phyloP scores from a whole-genome alignment of 169 alveolate genomes.

The Babesia bovis region DNA sequence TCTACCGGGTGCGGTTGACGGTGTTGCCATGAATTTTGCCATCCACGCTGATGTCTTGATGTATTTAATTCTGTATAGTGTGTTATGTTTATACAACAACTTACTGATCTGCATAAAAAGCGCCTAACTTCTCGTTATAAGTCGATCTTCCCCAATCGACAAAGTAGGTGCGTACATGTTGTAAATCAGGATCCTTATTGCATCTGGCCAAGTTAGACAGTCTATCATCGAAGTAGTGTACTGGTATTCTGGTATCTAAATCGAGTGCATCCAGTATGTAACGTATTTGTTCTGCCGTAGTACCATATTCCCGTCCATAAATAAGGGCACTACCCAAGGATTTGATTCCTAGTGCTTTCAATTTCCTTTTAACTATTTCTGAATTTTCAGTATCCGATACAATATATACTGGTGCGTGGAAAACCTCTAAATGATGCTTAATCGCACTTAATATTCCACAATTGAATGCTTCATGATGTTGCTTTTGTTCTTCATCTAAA shows the following conservation, averaged over 20 bases:
- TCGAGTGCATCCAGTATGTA: constrained; percentile 6
- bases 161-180: constrained; percentile 63
- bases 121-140: constrained; percentile 63
- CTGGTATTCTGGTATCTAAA: constrained; percentile 39
- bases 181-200: constrained; percentile 8
- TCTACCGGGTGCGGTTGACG: constrained; percentile 45
- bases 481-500: constrained; percentile 15
- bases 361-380: not conserved
- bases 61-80: constrained; percentile 55
- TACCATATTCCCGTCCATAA: constrained; percentile 23
- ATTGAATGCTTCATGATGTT: constrained; percentile 50
- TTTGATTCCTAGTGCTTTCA: constrained; percentile 26
- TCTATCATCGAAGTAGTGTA: constrained; percentile 57
- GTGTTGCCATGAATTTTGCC: constrained; percentile 36
- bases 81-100: not conserved
- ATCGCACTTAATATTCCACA: constrained; percentile 35
- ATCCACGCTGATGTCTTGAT: constrained; percentile 43
- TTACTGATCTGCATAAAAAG: constrained; percentile 64
- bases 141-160: constrained; percentile 78
- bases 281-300: not conserved
- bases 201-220: constrained; percentile 23
- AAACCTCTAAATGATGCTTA: constrained; percentile 41
- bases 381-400: constrained; percentile 38
- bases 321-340: not conserved
- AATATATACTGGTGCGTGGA: constrained; percentile 40